A percentile compares a stretch with the other conserved stretches of the same genome.
Conservation (phyloP, 345 rosid genomes). For the Pseudoturritis turrita region DNA sequence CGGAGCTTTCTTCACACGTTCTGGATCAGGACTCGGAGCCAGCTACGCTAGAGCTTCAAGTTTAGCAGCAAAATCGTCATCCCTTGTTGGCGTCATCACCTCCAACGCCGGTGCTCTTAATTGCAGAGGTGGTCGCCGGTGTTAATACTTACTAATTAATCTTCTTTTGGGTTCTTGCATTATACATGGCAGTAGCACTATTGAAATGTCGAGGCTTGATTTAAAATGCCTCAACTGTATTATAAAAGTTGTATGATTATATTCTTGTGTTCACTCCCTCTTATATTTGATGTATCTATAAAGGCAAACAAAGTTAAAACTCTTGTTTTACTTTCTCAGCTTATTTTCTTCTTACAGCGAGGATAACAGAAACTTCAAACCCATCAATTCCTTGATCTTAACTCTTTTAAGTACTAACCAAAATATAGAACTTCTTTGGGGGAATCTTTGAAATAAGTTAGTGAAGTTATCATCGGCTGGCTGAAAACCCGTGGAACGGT, state of each 20-base stretch:
- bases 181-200: constrained; percentile 24
- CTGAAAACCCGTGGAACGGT: not conserved
- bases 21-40: constrained; percentile 46
- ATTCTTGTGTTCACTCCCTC: constrained; percentile 17
- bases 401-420: not conserved
- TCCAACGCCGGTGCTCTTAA: constrained; percentile 47
- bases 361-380: not conserved
- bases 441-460: not conserved
- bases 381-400: not conserved
- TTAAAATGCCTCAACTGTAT: constrained; percentile 31
- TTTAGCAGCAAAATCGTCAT: constrained; percentile 57
- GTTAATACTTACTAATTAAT: constrained; percentile 34
- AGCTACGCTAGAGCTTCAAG: constrained; percentile 69
- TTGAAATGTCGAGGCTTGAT: constrained; percentile 27
- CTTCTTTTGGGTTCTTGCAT: constrained; percentile 17
- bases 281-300: constrained; percentile 22
- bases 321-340: not conserved
- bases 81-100: constrained; percentile 47
- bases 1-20: constrained; percentile 57
- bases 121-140: constrained; percentile 49
- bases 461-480: not conserved
- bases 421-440: not conserved
- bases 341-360: not conserved
- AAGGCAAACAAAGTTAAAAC: constrained; percentile 11
- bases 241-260: constrained; percentile 26